Percentiles rank a stretch among this genome's conserved stretches.
These are phyloP conservation scores for Setaria viridis DNA, from an alignment of 202 grass and related monocot genomes.

Conservation along the genomic window DNA sequence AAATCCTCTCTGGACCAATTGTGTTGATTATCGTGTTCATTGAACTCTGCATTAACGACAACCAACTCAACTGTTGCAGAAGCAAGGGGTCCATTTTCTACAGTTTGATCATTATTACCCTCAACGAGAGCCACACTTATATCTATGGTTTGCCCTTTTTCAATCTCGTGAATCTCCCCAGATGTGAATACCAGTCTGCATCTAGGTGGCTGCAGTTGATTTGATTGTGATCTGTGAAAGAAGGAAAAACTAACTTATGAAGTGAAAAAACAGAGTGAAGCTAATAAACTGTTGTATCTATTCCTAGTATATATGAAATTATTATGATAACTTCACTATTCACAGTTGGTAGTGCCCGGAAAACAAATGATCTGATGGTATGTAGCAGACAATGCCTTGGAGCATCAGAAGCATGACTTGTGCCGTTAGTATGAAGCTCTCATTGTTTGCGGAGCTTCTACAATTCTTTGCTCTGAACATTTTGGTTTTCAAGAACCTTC, in stretches of 20 bases:
- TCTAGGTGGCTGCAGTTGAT: not conserved
- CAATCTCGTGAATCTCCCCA: not conserved
- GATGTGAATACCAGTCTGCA: not conserved
- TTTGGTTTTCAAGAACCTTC: not conserved
- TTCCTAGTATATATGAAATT: not conserved
- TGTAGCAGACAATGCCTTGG: not conserved
- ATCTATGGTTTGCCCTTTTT: not conserved
- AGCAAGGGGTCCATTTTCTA: not conserved
- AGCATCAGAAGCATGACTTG: no score
- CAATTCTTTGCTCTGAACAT: not conserved
- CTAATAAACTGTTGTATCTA: not conserved
- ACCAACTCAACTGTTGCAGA: not conserved
- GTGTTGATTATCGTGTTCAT: not conserved
- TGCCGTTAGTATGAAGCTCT: not conserved
- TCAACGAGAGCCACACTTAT: conserved; percentile 8
- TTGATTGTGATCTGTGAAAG: not conserved
- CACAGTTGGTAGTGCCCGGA: not conserved
- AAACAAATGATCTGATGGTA: not conserved
- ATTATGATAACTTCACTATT: not conserved
- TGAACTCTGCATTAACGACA: not conserved
- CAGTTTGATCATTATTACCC: not conserved
- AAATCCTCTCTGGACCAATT: conserved; percentile 6
- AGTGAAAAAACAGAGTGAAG: not conserved
- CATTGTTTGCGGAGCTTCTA: not conserved
- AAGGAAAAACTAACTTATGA: not conserved